Conservation (phyloP, 345 rosid species). For the Acer negundo region DNA sequence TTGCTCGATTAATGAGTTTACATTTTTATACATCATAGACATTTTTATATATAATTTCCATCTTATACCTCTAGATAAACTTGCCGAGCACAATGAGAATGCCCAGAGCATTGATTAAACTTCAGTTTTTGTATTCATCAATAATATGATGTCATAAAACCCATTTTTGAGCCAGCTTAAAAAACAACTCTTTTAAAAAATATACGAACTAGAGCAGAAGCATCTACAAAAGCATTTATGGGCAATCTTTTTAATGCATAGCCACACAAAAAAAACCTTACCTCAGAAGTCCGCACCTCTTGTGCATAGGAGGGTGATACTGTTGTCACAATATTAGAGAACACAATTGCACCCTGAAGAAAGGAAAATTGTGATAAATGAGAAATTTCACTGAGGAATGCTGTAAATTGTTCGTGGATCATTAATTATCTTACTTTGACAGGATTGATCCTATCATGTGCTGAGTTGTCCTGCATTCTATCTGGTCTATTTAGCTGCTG, state of each 20-base stretch:
- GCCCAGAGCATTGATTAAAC: no score
- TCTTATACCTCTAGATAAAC: not conserved
- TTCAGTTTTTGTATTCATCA: not conserved
- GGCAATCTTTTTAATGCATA: not conserved
- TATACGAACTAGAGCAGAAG: not conserved
- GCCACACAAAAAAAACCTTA: conserved; percentile 31
- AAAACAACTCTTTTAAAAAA: not conserved
- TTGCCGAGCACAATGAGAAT: not conserved
- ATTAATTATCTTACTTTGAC: conserved; percentile 57
- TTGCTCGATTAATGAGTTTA: not conserved
- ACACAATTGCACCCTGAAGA: conserved; percentile 88
- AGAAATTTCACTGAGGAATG: conserved; percentile 10
- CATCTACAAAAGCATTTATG: not conserved
- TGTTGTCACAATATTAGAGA: conserved; percentile 96
- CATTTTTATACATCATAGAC: not conserved
- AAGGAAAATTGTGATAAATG: conserved; percentile 14
- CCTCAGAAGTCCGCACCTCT: conserved; percentile 95
- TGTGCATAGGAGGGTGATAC: conserved; percentile 96
- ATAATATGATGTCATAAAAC: not conserved
- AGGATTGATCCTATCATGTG: conserved; percentile 80
- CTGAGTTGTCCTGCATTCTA: conserved; percentile 90
- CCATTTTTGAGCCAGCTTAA: not conserved
- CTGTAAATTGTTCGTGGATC: not conserved
- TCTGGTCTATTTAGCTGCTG: conserved; percentile 87
- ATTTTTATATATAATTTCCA: not conserved